These are phyloP conservation scores for Penicillium parvum DNA, from an alignment of 495 filamentous ascomycete species.

Conservation along the genomic window DNA sequence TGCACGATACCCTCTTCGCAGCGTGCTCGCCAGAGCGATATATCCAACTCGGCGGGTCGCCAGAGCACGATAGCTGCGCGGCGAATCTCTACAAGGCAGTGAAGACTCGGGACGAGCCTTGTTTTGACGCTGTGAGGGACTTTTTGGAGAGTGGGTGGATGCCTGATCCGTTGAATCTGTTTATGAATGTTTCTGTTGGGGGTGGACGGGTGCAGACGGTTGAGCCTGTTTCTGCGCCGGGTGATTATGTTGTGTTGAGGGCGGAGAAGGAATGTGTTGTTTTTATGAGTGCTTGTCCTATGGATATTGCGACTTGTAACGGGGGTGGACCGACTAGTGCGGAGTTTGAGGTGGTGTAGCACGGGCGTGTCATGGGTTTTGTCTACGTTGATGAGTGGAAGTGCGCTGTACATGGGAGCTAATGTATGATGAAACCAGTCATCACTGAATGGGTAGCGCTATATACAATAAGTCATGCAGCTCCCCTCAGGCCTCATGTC, in stretches of 20 bases:
- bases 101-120: too few relatives aligned
- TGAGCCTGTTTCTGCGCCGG: conserved; percentile 28
- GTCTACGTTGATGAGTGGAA: too few relatives aligned
- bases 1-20: conserved; percentile 40
- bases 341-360: conserved; percentile 4
- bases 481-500: background rate
- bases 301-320: conserved; percentile 40
- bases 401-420: too few relatives aligned
- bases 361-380: too few relatives aligned
- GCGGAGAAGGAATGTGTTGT: conserved; percentile 36
- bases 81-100: conserved; percentile 36
- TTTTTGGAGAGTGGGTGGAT: conserved; percentile 21
- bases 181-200: conserved; percentile 44
- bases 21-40: conserved; percentile 40
- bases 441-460: too few relatives aligned
- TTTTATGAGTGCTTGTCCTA: conserved; percentile 42
- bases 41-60: conserved; percentile 26
- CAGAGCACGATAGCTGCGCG: conserved; percentile 38
- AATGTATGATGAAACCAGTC: too few relatives aligned
- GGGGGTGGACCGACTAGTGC: conserved; percentile 32
- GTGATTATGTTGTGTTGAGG: conserved; percentile 34
- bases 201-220: conserved; percentile 27
- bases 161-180: conserved; percentile 43
- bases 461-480: too few relatives aligned
- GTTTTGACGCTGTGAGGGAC: too few relatives aligned